phyloP scores from a whole-genome alignment of 176 grass and related monocot species.

The Bromus sterilis region DNA sequence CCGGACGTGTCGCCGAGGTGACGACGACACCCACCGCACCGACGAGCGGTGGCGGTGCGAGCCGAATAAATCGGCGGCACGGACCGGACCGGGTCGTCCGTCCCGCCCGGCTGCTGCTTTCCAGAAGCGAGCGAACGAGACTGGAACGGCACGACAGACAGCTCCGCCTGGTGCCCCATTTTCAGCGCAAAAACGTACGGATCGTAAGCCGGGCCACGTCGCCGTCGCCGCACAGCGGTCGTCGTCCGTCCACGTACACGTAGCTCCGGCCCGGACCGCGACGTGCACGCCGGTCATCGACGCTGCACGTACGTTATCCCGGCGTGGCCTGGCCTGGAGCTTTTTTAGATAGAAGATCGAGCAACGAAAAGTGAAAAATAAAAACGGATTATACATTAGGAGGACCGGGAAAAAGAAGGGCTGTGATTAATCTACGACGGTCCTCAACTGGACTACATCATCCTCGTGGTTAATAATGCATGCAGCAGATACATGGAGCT shows the following conservation, averaged over 20 bases:
- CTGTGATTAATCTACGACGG: neutral
- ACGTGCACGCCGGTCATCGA: neutral
- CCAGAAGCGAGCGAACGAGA: neutral
- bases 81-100: neutral
- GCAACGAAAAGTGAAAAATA: neutral
- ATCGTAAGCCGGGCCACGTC: neutral
- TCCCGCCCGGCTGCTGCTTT: neutral
- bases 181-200: neutral
- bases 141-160: neutral
- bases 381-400: neutral
- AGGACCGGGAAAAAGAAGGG: neutral
- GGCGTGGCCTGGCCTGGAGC: too few species aligned
- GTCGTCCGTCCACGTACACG: neutral
- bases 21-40: neutral
- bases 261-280: neutral
- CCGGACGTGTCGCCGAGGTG: neutral
- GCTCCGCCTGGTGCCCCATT: neutral
- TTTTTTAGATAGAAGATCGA: neutral
- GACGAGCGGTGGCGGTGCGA: too few species aligned
- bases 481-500: neutral
- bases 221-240: neutral
- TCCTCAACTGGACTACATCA: neutral
- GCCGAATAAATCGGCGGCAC: neutral
- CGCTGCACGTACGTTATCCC: too few species aligned
- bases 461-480: neutral